These are phyloP conservation scores for Tricharina praecox DNA, from an alignment of 495 filamentous ascomycete species.

Conservation along the genomic window DNA sequence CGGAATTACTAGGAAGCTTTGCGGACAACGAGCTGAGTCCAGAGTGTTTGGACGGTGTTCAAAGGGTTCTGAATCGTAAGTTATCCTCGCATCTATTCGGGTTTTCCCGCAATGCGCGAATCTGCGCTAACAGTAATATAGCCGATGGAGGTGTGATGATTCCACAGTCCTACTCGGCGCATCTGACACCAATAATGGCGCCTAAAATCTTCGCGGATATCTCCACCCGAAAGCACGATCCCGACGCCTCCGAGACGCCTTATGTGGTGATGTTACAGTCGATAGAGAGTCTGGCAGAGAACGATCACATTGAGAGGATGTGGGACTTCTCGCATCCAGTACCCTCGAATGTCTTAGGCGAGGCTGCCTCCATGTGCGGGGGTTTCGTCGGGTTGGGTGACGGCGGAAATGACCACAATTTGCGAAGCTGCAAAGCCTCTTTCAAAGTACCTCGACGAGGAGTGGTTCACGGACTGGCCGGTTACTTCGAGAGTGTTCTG, in stretches of 20 bases:
- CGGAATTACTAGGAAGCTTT: conserved; percentile 84
- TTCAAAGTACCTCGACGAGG: conserved; percentile 41
- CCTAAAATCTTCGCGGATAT: conserved; percentile 76
- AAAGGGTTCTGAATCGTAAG: conserved; percentile 51
- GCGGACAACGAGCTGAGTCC: conserved; percentile 81
- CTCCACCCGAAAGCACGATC: conserved; percentile 42
- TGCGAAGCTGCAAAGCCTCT: conserved; percentile 41
- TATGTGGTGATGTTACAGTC: conserved; percentile 89
- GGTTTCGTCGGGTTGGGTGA: conserved; percentile 44
- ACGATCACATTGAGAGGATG: conserved; percentile 43
- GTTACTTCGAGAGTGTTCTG: conserved; percentile 88
- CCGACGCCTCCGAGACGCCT: conserved; percentile 59
- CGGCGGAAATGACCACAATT: conserved; percentile 74
- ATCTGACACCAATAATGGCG: conserved; percentile 76
- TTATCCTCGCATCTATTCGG: background rate
- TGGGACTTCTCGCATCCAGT: conserved; percentile 55
- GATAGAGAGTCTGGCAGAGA: conserved; percentile 59
- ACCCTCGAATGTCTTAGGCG: conserved; percentile 28
- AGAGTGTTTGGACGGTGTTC: conserved; percentile 80
- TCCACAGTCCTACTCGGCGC: conserved; percentile 76
- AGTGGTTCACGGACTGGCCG: conserved; percentile 76
- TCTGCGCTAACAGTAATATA: background rate
- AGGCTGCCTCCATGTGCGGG: conserved; percentile 33
- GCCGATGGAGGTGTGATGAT: conserved; percentile 60
- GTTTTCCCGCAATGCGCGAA: background rate